Evolutionary conservation across 768 basidiomycete species (phyloP).

Genomic region (Multifurca ochricompacta): DNA sequence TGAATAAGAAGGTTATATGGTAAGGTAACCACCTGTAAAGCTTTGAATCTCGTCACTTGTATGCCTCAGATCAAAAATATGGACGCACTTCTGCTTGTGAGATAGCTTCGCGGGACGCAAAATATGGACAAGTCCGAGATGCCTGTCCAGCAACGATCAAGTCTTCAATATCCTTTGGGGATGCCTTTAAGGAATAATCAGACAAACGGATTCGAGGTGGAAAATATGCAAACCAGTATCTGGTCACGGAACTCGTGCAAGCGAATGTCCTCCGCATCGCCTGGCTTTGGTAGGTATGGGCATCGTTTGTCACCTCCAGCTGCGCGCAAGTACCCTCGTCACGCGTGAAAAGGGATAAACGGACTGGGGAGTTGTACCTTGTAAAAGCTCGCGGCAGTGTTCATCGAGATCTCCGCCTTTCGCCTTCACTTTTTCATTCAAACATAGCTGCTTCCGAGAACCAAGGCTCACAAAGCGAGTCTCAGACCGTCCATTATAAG

Average conservation of each 20-base stretch:
- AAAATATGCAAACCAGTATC: constrained; percentile 54
- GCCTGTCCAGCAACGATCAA: constrained; percentile 65
- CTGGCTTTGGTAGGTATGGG: constrained; percentile 61
- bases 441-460: constrained; percentile 86
- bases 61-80: background rate
- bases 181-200: constrained; percentile 43
- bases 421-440: constrained; percentile 69
- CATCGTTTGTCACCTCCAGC: constrained; percentile 67
- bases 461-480: constrained; percentile 77
- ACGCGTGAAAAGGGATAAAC: background rate
- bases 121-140: constrained; percentile 81
- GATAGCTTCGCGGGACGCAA: constrained; percentile 81
- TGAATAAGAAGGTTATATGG: constrained; percentile 92
- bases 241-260: constrained; percentile 85
- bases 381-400: constrained; percentile 72
- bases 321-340: constrained; percentile 9
- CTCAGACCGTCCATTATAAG: constrained; percentile 22
- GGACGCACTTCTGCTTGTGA: constrained; percentile 73
- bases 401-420: constrained; percentile 74
- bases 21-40: constrained; percentile 68
- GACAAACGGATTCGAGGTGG: background rate
- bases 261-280: constrained; percentile 44
- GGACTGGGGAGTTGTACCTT: constrained; percentile 35
- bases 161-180: constrained; percentile 92
- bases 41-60: background rate